Percentiles rank a stretch among this genome's conserved stretches.
Evolutionary conservation across 1,284 basidiomycete genomes (phyloP).

Genomic region (Naganishia sp.): DNA sequence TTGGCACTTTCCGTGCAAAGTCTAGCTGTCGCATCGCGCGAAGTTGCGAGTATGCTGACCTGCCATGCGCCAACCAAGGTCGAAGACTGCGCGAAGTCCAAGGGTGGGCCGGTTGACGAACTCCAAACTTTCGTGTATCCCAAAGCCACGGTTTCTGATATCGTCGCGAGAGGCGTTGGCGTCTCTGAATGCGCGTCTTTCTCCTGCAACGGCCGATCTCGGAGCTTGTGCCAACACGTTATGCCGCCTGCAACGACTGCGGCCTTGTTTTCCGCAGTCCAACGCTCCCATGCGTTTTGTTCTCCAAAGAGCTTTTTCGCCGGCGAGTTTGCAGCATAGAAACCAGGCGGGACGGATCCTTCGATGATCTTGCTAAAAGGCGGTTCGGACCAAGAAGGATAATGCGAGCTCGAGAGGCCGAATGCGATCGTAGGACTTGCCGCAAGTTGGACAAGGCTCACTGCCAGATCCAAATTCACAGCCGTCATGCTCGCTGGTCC

Average conservation of each 20-base stretch:
- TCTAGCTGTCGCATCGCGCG: not conserved
- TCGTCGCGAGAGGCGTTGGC: not conserved
- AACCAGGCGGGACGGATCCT: not conserved
- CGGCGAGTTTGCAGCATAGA: not conserved
- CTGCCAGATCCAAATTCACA: constrained; percentile 2
- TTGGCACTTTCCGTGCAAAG: not conserved
- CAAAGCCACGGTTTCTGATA: not conserved
- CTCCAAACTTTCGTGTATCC: not conserved
- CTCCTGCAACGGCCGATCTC: not conserved
- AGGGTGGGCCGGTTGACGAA: not conserved
- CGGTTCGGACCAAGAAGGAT: not conserved
- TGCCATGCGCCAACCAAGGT: not conserved
- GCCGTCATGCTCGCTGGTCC: too few species aligned
- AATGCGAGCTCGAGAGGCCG: constrained; percentile 17
- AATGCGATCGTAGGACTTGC: not conserved
- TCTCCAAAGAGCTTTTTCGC: not conserved
- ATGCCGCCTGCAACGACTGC: not conserved
- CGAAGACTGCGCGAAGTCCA: too few species aligned
- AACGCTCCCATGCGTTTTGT: not conserved
- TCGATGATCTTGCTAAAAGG: constrained; percentile 14
- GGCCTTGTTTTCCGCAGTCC: not conserved
- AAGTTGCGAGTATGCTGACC: constrained; percentile 12
- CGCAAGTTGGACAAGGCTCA: constrained; percentile 1
- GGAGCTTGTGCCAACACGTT: not conserved
- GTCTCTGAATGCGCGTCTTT: not conserved